Evolutionary conservation across 768 basidiomycete species (phyloP), one percentile per base, ranked within the genome.

Genomic region (Lactifluus subvellereus): DNA sequence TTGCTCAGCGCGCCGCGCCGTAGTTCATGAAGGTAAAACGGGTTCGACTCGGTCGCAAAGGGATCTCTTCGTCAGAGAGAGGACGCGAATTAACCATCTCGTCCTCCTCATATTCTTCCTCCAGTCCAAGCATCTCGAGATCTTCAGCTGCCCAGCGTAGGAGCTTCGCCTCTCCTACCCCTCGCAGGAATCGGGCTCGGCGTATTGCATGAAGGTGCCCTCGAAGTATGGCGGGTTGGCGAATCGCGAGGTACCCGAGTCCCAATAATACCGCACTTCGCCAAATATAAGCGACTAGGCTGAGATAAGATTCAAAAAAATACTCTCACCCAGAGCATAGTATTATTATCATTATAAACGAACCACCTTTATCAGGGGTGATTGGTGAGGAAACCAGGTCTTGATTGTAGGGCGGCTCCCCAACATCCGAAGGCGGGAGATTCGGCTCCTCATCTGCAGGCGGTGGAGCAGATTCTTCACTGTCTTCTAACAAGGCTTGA

Each of bases 81-180:
- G 49, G 54, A n/a, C 48, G 60, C 50, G 57, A 58, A 35, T 69
- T 68, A 2, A 68, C 67, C 67, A 68, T 68, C 42, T 67, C 65
- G 45, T 67, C 67, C 35, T 32, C 65, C 22, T 68, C 67, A 35
- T 20, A 54, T n/a, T 51, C 59, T 5, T 59, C 65, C 10, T 6
- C 42, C 13, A 27, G 22, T 6, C 37, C 50, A 14, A 56, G 45
- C 42, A 67, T 49, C 20, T 56, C 59, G 7, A 61, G 13, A 27
- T 68, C 67, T 55, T 68, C 67, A 45, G 65, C 38, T 10, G 61
- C 65, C 68, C 68, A 69, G 10, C 55, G 59, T 5, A 66, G 35
- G 7, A 63, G 49, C 49, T 64, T 62, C 22, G 49, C 9, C 42
- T 66, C 56, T 47, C 67, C 55, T 27, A 49, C 54, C 8, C 56